A percentile compares a stretch with the other conserved stretches of the same genome.
Conservation (phyloP, 169 alveolate genomes). For the Besnoitia besnoiti region DNA sequence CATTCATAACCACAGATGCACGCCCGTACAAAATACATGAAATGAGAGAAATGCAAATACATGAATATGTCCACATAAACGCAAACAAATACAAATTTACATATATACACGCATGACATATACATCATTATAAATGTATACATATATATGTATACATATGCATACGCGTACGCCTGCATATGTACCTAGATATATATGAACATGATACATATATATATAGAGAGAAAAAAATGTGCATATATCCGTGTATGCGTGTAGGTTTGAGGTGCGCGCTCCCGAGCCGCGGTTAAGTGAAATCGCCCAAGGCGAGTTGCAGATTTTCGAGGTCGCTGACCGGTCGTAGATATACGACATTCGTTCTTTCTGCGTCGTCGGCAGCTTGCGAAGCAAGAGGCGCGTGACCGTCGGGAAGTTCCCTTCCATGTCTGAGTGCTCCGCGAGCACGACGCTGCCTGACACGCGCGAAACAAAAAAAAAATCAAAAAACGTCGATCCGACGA, state of each 20-base stretch:
- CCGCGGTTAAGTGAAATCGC: too few relatives aligned
- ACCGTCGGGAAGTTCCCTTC: constrained; percentile 67
- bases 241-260: neutral
- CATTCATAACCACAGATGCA: neutral
- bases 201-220: neutral
- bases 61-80: neutral
- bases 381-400: constrained; percentile 60
- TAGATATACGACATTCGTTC: constrained; percentile 60
- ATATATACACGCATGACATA: neutral
- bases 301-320: too few relatives aligned
- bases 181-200: neutral
- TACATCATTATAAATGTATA: neutral
- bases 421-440: constrained; percentile 62
- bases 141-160: neutral
- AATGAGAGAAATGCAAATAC: neutral
- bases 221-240: neutral
- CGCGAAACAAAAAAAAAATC: too few relatives aligned
- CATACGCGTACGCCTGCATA: neutral
- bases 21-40: neutral
- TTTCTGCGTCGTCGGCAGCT: constrained; percentile 46
- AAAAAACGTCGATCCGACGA: too few relatives aligned
- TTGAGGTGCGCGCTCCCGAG: too few relatives aligned
- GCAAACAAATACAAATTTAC: neutral
- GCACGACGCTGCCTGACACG: constrained; percentile 58
- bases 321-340: constrained; percentile 38